Conservation (phyloP, 805 yeast genomes). For the Cyberlindnera maclurae region DNA sequence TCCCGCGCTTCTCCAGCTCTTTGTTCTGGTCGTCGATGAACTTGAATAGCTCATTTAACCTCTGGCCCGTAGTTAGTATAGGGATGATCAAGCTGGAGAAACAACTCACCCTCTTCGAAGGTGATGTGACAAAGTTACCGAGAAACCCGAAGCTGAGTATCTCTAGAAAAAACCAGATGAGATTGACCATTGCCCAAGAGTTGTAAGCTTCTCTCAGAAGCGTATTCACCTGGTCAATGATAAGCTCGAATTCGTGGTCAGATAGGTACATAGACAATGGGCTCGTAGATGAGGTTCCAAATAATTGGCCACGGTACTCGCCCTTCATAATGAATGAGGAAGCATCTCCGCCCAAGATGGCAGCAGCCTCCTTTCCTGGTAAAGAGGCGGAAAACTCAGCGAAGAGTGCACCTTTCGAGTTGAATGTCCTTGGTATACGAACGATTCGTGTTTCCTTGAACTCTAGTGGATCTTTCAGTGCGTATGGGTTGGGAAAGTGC, state of each 20-base stretch:
- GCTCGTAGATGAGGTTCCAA: conserved; percentile 47
- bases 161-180: conserved; percentile 32
- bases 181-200: conserved; percentile 32
- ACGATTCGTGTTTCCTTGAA: conserved; percentile 47
- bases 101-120: conserved; percentile 12
- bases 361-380: conserved; percentile 65
- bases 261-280: conserved; percentile 37
- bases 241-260: conserved; percentile 31
- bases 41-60: conserved; percentile 35
- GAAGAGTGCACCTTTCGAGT: conserved; percentile 25
- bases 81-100: background rate
- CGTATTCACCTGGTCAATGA: conserved; percentile 40
- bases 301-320: conserved; percentile 33
- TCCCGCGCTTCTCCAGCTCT: conserved; percentile 16
- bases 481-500: conserved; percentile 61
- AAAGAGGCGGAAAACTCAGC: conserved; percentile 49
- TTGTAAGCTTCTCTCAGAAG: conserved; percentile 33
- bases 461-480: conserved; percentile 22
- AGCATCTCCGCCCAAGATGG: conserved; percentile 27
- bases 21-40: conserved; percentile 31
- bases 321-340: conserved; percentile 28
- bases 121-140: conserved; percentile 30
- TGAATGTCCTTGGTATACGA: conserved; percentile 51
- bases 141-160: conserved; percentile 35
- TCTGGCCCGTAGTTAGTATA: conserved; percentile 17